Evolutionary conservation across 768 basidiomycete genomes (phyloP), one percentile per base, ranked within the genome.

Genomic region (Trametes elegans): DNA sequence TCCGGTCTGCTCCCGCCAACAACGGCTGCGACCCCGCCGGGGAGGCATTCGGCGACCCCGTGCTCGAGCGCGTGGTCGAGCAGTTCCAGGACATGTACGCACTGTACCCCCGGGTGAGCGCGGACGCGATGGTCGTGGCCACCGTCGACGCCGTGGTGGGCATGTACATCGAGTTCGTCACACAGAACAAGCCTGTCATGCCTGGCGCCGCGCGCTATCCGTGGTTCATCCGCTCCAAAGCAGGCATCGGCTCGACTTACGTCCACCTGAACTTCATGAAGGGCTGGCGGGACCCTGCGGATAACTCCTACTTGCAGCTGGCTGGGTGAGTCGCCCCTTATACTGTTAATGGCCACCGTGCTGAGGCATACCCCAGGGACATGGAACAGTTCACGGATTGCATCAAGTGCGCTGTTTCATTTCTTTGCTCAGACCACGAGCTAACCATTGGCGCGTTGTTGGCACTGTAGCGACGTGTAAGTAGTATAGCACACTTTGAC

Each of bases 81-180:
- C 39, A 73, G 41, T 39, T 78, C 16, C 60, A 59, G 16, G 66
- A 70, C 19, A 61, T 69, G 7, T 55, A 68, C 5, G 49, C 60
- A 4, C 52, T 70, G 38, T 77, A 62, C 49, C 58, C 50, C 14
- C 49, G 68, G 0, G 59, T 73, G 21, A 64, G 60, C 0, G 68
- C 71, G 23, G 24, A 49, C 35, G 16, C 23, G 6, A 53, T 53
- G 44, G 61, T 70, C 23, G 65, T 69, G 7, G 66, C 70, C 4
- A 72, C 69, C 0, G 39, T 77, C 32, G 72, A 72, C 26, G 67
- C 70, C 28, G 60, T 78, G 18, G 66, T 70, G 34, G 68, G 70
- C 7, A 58, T 64, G 43, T 35, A 72, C 32, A 52, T 75, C 11
- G 75, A 76, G 28, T 42, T 63, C 23, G 67, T 71, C 28, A 70